Evolutionary conservation across 257 asterid genomes (phyloP).

Genomic region (Lithospermum erythrorhizon): DNA sequence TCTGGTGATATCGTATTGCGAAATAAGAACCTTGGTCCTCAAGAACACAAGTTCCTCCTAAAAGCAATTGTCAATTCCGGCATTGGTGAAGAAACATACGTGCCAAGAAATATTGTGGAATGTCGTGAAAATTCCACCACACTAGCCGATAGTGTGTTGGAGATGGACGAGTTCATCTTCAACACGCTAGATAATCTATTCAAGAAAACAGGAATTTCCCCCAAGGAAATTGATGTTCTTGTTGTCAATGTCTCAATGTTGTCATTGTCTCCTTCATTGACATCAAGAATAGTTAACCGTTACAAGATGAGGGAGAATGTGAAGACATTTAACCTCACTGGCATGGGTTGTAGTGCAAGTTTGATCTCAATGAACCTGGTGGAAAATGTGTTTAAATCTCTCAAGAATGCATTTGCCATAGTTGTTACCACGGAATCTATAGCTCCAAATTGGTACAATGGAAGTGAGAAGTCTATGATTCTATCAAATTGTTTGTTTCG

Average conservation of each 20-base stretch:
- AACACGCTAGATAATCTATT: constrained; percentile 20
- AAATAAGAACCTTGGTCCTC: constrained; percentile 21
- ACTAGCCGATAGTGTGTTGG: constrained; percentile 11
- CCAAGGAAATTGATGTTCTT: constrained; percentile 21
- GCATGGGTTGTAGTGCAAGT: constrained; percentile 41
- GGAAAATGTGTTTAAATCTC: constrained; percentile 15
- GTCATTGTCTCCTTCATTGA: constrained; percentile 17
- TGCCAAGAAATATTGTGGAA: constrained; percentile 15
- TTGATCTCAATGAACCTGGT: constrained; percentile 23
- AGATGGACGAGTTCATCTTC: constrained; percentile 21
- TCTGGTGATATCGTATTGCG: constrained; percentile 12
- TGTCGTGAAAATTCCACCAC: constrained; percentile 14
- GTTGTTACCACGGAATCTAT: constrained; percentile 28
- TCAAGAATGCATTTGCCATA: constrained; percentile 12
- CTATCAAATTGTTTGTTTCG: constrained; percentile 26
- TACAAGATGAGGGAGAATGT: constrained; percentile 24
- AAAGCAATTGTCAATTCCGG: constrained; percentile 25
- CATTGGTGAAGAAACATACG: constrained; percentile 26
- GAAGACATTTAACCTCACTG: constrained; percentile 27
- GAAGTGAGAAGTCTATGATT: constrained; percentile 29
- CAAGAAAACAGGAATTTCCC: constrained; percentile 18
- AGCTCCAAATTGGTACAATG: constrained; percentile 25
- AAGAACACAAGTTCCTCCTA: constrained; percentile 21
- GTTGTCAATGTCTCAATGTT: constrained; percentile 31
- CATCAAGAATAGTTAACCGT: constrained; percentile 21